Evolutionary conservation across 2,329 filamentous ascomycete species (phyloP).

Genomic region (Claviceps africana): DNA sequence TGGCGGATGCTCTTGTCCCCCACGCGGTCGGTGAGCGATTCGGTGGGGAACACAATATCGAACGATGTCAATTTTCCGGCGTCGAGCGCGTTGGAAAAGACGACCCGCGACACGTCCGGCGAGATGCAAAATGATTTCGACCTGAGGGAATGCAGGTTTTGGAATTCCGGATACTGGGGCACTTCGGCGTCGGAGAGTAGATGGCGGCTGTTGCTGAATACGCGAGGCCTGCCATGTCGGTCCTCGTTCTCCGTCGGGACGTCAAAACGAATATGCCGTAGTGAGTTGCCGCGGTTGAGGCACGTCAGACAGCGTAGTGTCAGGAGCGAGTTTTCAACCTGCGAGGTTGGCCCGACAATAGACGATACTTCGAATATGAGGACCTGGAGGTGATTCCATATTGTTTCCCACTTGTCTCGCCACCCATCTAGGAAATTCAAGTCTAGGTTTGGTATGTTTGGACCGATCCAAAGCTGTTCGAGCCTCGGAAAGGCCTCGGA

Average conservation of each 20-base stretch:
- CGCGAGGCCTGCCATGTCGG: conserved; percentile 1
- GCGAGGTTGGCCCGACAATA: conserved; percentile 11
- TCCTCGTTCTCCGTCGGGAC: conserved; percentile 14
- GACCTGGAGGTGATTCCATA: conserved; percentile 19
- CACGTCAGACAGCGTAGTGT: conserved; percentile 14
- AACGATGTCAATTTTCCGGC: conserved; percentile 18
- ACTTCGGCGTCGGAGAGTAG: not conserved
- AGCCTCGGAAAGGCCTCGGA: conserved; percentile 8
- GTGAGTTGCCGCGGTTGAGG: conserved; percentile 8
- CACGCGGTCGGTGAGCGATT: conserved; percentile 9
- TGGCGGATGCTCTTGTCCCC: conserved; percentile 17
- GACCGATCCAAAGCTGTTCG: not conserved
- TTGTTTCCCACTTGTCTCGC: conserved; percentile 8
- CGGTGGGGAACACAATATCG: conserved; percentile 22
- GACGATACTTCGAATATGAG: conserved; percentile 11
- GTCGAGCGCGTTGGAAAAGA: conserved; percentile 14
- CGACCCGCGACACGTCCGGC: conserved; percentile 11
- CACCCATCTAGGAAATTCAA: conserved; percentile 2
- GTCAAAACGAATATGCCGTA: conserved; percentile 20
- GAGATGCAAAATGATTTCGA: conserved; percentile 14
- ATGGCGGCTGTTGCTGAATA: not conserved
- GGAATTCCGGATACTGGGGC: conserved; percentile 10
- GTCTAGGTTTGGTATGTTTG: conserved; percentile 13
- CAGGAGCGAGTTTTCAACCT: conserved; percentile 8
- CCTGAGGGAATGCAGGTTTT: conserved; percentile 16